These are phyloP conservation scores for Pelargonium australe DNA, from an alignment of 441 rosid genomes.

Conservation along the genomic window DNA sequence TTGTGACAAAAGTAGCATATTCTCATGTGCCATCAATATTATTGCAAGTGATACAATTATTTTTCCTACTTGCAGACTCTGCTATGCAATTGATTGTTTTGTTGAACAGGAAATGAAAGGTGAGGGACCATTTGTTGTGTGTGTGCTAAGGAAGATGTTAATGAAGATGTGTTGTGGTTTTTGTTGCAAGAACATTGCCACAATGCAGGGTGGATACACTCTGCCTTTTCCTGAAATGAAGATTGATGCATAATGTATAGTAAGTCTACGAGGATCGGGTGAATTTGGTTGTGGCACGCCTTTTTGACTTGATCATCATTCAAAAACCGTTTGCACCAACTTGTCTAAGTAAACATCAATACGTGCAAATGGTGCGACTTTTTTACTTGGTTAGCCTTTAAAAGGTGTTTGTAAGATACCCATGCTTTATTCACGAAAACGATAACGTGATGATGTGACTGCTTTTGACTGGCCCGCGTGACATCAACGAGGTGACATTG, in stretches of 20 bases:
- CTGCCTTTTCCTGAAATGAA: neutral
- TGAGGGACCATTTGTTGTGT: neutral
- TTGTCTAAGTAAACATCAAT: too few relatives aligned
- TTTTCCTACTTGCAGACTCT: neutral
- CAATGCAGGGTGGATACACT: neutral
- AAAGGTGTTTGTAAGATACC: too few relatives aligned
- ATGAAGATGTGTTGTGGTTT: too few relatives aligned
- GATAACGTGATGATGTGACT: too few relatives aligned
- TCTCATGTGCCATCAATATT: neutral
- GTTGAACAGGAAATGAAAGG: neutral
- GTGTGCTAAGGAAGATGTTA: neutral
- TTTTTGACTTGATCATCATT: neutral
- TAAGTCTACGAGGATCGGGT: neutral
- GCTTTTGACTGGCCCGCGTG: too few relatives aligned
- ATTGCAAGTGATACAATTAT: too few relatives aligned
- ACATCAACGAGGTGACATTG: too few relatives aligned
- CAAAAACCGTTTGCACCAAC: too few relatives aligned
- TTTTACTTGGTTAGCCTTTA: too few relatives aligned
- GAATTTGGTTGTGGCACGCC: neutral
- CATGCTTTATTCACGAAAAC: too few relatives aligned
- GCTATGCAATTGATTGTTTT: neutral
- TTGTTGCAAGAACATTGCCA: neutral
- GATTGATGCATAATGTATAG: neutral
- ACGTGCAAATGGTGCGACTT: too few relatives aligned
- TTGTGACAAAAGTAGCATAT: neutral